Evolutionary conservation across 257 asterid species (phyloP).

Genomic region (Solanum paucissectum): DNA sequence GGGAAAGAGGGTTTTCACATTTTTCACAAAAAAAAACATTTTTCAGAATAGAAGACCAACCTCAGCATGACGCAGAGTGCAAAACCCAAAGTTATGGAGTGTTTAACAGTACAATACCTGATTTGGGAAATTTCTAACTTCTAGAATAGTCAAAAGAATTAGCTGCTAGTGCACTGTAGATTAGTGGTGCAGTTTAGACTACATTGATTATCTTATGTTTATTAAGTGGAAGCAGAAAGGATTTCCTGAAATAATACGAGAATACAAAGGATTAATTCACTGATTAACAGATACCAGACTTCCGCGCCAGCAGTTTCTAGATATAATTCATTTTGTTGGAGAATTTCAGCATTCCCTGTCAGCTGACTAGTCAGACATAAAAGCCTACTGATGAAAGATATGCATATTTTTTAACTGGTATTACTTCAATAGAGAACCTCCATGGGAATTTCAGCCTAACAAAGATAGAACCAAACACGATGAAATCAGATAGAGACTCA

Average conservation of each 20-base stretch:
- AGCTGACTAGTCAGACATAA: not conserved
- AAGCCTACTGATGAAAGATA: not conserved
- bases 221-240: not conserved
- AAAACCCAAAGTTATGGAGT: not conserved
- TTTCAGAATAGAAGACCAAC: not conserved
- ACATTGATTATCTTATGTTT: not conserved
- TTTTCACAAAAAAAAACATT: not conserved
- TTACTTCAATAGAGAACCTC: not conserved
- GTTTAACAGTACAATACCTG: not conserved
- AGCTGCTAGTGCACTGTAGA: not conserved
- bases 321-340: not conserved
- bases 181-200: not conserved
- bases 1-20: not conserved
- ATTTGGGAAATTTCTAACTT: not conserved
- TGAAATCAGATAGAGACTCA: constrained; percentile 21
- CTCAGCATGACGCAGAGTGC: not conserved
- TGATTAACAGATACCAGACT: not conserved
- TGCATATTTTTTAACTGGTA: not conserved
- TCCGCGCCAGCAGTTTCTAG: not conserved
- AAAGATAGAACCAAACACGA: not conserved
- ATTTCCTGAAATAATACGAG: not conserved
- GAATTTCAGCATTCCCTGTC: not conserved
- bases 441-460: not conserved
- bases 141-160: not conserved
- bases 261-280: not conserved